Conservation (phyloP, 306 rosid genomes). For the Chamaecrista fasciculata region DNA sequence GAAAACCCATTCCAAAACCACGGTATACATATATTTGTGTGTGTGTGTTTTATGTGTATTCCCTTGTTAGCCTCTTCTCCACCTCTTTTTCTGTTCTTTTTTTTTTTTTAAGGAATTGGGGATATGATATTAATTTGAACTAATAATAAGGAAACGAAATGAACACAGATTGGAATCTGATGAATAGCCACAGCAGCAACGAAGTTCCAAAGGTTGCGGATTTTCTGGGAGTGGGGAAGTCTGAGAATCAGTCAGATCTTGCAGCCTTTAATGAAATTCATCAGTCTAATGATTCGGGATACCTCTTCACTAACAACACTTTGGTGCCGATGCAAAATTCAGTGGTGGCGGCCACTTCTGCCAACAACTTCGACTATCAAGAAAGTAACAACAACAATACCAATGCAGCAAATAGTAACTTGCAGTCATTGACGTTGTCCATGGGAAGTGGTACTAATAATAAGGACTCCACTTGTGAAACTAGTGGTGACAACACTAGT, state of each 20-base stretch:
- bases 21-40: constrained; percentile 35
- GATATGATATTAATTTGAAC: too few relatives aligned
- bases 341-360: constrained; percentile 40
- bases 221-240: constrained; percentile 86
- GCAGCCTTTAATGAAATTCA: constrained; percentile 56
- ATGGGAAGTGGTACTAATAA: constrained; percentile 88
- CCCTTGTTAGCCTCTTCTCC: too few relatives aligned
- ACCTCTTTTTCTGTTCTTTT: not conserved
- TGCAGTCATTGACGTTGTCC: constrained; percentile 82
- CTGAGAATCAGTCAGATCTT: constrained; percentile 78
- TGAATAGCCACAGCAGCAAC: constrained; percentile 43
- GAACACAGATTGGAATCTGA: constrained; percentile 87
- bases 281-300: constrained; percentile 60
- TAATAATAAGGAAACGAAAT: too few relatives aligned
- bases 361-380: constrained; percentile 55
- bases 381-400: constrained; percentile 48
- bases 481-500: constrained; percentile 54
- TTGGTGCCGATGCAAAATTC: constrained; percentile 57
- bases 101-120: too few relatives aligned
- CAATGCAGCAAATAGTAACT: constrained; percentile 48
- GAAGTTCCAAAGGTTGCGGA: constrained; percentile 95
- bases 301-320: constrained; percentile 51
- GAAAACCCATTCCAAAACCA: constrained; percentile 85
- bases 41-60: too few relatives aligned
- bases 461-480: constrained; percentile 70